These are phyloP conservation scores for Xylaria cubensis DNA, from an alignment of 495 filamentous ascomycete species.

Conservation along the genomic window DNA sequence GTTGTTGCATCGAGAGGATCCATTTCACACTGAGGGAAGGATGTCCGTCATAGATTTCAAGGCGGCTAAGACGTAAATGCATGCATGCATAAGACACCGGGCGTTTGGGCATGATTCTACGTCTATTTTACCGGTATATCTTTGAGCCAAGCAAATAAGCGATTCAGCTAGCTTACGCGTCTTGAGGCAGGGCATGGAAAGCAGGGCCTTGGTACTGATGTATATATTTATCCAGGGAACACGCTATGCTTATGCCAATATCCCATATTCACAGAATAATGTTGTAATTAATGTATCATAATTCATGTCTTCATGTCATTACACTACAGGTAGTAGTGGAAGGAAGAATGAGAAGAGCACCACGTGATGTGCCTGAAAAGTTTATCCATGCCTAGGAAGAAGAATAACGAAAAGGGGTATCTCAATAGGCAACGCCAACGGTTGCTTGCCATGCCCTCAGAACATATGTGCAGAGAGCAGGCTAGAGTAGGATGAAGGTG, in stretches of 20 bases:
- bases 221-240: neutral
- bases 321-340: conserved; percentile 16
- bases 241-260: conserved; percentile 5
- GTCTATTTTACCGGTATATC: conserved; percentile 1
- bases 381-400: conserved; percentile 28
- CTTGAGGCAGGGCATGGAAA: neutral
- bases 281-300: conserved; percentile 43
- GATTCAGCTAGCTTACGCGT: neutral
- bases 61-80: conserved; percentile 26
- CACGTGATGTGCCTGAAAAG: conserved; percentile 5
- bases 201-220: neutral
- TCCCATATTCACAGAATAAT: conserved; percentile 27
- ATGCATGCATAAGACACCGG: conserved; percentile 39
- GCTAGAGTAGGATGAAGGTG: neutral
- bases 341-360: conserved; percentile 26
- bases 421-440: conserved; percentile 7
- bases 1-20: neutral
- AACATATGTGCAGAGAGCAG: neutral
- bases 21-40: neutral
- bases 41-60: conserved; percentile 13
- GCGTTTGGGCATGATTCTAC: conserved; percentile 35
- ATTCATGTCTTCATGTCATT: conserved; percentile 31
- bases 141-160: conserved; percentile 11
- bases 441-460: neutral
- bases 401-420: conserved; percentile 30